A percentile compares a stretch with the other conserved stretches of the same genome.
These are phyloP conservation scores for Suillus clintonianus DNA, from an alignment of 768 basidiomycete species.

Conservation along the genomic window DNA sequence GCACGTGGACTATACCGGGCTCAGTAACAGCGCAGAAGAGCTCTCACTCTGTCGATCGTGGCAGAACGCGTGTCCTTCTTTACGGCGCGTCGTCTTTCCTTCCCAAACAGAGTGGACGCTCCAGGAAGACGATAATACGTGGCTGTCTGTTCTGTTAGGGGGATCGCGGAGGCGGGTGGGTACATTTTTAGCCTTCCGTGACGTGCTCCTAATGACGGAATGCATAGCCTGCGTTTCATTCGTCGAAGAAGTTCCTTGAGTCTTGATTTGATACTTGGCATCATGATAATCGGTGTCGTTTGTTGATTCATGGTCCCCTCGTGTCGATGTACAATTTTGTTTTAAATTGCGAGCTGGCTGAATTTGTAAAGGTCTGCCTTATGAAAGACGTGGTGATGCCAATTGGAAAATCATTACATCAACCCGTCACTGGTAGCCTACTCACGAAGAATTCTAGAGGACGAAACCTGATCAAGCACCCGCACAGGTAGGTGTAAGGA, in stretches of 20 bases:
- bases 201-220: background rate
- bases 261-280: background rate
- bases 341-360: too few relatives aligned
- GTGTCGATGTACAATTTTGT: background rate
- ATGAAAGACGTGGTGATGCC: background rate
- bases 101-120: slow-evolving; percentile 54
- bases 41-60: slow-evolving; percentile 53
- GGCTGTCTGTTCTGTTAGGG: slow-evolving; percentile 26
- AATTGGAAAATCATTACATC: background rate
- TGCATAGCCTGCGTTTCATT: slow-evolving; percentile 7
- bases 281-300: background rate
- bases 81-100: slow-evolving; percentile 57
- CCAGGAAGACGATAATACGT: slow-evolving; percentile 29
- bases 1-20: slow-evolving; percentile 45
- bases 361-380: background rate
- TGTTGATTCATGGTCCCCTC: background rate
- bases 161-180: slow-evolving; percentile 5
- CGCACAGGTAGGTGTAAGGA: too few relatives aligned
- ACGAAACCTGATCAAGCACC: too few relatives aligned
- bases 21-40: slow-evolving; percentile 46
- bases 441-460: background rate
- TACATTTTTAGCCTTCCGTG: background rate
- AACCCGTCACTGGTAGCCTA: background rate
- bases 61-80: slow-evolving; percentile 53
- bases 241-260: slow-evolving; percentile 6